Evolutionary conservation across 73 alveolate species (phyloP).

Genomic region (Paramecium pentaurelia): DNA sequence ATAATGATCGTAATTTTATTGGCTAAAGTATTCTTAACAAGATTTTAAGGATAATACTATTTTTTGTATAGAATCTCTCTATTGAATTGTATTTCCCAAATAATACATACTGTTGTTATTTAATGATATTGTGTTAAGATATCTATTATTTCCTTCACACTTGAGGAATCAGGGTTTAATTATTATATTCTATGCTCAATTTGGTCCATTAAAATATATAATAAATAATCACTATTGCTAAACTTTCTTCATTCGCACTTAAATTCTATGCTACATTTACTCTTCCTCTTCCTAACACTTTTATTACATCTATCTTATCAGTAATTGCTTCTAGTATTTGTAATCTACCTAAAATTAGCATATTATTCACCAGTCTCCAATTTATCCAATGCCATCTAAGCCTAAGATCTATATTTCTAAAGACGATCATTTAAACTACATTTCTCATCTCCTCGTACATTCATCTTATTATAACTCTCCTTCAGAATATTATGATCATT

Average conservation of each 20-base stretch:
- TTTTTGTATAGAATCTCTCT: conserved; percentile 26
- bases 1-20: background rate
- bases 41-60: conserved; percentile 8
- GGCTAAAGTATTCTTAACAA: conserved; percentile 8
- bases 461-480: background rate
- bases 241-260: background rate
- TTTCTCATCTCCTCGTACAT: background rate
- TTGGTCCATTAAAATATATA: conserved; percentile 1
- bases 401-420: background rate
- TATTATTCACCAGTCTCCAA: background rate
- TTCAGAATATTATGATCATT: background rate
- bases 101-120: conserved; percentile 2
- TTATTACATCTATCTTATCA: background rate
- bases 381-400: background rate
- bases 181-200: background rate
- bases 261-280: background rate
- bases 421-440: background rate
- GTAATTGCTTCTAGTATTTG: background rate
- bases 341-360: background rate
- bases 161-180: background rate
- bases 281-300: conserved; percentile 5
- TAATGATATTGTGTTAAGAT: background rate
- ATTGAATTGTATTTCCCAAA: conserved; percentile 31
- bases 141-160: background rate
- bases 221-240: background rate